Conservation (phyloP, 805 yeast species). For the Danielozyma ontarioensis region DNA sequence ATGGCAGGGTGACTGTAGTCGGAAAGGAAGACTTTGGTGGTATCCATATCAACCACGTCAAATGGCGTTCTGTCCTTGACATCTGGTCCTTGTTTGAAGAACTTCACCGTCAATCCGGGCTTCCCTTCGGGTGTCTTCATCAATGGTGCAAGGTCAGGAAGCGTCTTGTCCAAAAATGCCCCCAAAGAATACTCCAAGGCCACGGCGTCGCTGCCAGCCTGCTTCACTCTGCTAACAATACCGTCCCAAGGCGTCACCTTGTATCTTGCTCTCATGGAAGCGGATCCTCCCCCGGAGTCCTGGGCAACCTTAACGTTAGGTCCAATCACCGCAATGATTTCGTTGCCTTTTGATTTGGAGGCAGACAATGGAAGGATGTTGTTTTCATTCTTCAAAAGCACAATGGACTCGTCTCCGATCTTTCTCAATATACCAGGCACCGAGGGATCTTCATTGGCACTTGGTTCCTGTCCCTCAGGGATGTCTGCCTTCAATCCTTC, state of each 20-base stretch:
- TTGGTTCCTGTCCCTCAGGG: constrained; percentile 29
- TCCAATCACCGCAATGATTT: constrained; percentile 50
- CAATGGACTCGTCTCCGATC: constrained; percentile 45
- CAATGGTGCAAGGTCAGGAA: constrained; percentile 24
- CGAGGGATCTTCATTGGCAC: constrained; percentile 42
- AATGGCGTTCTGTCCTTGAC: constrained; percentile 15
- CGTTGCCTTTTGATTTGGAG: constrained; percentile 10
- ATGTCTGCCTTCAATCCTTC: constrained; percentile 37
- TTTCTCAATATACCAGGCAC: constrained; percentile 38
- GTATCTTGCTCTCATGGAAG: constrained; percentile 45
- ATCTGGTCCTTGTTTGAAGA: constrained; percentile 20
- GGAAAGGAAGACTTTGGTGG: constrained; percentile 10
- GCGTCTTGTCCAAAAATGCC: constrained; percentile 24
- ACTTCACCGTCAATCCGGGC: constrained; percentile 19
- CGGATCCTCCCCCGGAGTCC: constrained; percentile 62
- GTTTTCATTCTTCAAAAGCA: constrained; percentile 51
- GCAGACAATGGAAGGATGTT: constrained; percentile 41
- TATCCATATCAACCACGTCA: constrained; percentile 15
- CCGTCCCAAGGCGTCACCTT: constrained; percentile 46
- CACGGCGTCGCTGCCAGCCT: constrained; percentile 18
- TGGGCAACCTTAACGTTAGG: constrained; percentile 50
- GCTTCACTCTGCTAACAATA: constrained; percentile 25
- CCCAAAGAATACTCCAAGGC: constrained; percentile 25
- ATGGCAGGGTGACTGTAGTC: constrained; percentile 10
- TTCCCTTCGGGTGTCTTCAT: constrained; percentile 17